A percentile compares a stretch with the other conserved stretches of the same genome.
phyloP scores from a whole-genome alignment of 495 filamentous ascomycete genomes.

The Aspergillus funiculosus region DNA sequence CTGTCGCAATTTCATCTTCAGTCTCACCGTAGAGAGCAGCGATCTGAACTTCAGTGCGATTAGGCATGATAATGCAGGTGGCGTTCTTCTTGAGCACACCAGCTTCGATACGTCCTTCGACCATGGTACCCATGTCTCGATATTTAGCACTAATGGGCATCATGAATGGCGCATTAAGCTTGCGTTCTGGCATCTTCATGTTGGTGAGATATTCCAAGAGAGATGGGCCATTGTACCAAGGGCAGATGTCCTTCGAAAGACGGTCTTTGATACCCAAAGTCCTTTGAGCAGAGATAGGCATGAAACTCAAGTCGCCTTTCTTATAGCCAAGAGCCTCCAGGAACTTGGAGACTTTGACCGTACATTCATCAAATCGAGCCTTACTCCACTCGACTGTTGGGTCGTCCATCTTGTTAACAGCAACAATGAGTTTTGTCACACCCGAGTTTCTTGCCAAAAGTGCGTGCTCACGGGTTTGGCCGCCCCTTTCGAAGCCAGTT shows the following conservation, averaged over 20 bases:
- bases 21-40: constrained; percentile 89
- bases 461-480: constrained; percentile 95
- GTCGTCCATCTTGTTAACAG: constrained; percentile 99
- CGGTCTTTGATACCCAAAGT: constrained; percentile 83
- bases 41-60: constrained; percentile 70
- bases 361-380: constrained; percentile 87
- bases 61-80: constrained; percentile 88
- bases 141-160: constrained; percentile 97
- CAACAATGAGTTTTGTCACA: constrained; percentile 88
- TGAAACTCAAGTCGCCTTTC: constrained; percentile 86
- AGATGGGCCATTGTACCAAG: constrained; percentile 90
- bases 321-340: constrained; percentile 89
- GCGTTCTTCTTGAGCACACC: constrained; percentile 85
- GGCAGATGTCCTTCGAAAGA: constrained; percentile 64
- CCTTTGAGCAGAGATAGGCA: constrained; percentile 92
- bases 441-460: constrained; percentile 97
- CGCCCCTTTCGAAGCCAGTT: constrained; percentile 98
- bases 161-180: constrained; percentile 98
- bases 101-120: constrained; percentile 94
- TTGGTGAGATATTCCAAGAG: constrained; percentile 87
- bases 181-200: constrained; percentile 90
- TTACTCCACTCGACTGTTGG: constrained; percentile 91
- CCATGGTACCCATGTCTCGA: constrained; percentile 93
- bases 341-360: constrained; percentile 78
- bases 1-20: constrained; percentile 78